Base-by-base conservation (phyloP, 495 filamentous ascomycete species). In the Xylaria grammica region DNA sequence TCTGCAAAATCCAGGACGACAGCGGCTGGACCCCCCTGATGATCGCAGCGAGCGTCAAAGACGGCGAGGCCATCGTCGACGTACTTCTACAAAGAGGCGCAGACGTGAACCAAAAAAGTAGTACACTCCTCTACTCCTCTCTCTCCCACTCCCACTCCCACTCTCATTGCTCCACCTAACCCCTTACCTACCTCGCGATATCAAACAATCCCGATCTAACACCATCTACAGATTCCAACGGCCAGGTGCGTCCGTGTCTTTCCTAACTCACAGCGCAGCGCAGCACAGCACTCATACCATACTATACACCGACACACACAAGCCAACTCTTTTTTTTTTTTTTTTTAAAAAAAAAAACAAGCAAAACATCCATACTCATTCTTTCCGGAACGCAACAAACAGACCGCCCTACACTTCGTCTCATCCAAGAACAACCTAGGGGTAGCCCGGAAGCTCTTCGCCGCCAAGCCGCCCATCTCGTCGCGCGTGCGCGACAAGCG, bases 11-110 rank as follows among this genome's bases (percentile, higher is more conserved):
- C 4, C 66, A 92, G 87, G 95, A 99, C 73, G 93, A 89, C 19
- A 89, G 87, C 9, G 94, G 94, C 56, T 99, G 95, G 95, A 96
- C 94, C 11, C 90, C 92, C 1, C 81, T 97, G 26, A 97, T 97
- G 94, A 97, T 97, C 56, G 90, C 94, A 10, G 85, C 90, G 10
- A 93, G 89, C 65, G 81, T 96, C 38, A 88, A 88, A 67, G 90
- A 91, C 55, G 84, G 79, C 27, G 90, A 91, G 29, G 81, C 80
- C 2, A 69, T 91, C 6, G 83, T 96, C 13, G 87, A 94, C 32
- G 74, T 97, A 5, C 83, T 98, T 3, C 82, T 99, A 0, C 75
- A 80, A n/a, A 92, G 90, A 69, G 92, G 84, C 32, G 93, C 93
- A 2, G 93, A 97, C 65, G 90, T 94, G 4, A 92, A 89, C 71